Conservation (phyloP, 805 yeast species). For the Tetrapisispora pingtungensis region DNA sequence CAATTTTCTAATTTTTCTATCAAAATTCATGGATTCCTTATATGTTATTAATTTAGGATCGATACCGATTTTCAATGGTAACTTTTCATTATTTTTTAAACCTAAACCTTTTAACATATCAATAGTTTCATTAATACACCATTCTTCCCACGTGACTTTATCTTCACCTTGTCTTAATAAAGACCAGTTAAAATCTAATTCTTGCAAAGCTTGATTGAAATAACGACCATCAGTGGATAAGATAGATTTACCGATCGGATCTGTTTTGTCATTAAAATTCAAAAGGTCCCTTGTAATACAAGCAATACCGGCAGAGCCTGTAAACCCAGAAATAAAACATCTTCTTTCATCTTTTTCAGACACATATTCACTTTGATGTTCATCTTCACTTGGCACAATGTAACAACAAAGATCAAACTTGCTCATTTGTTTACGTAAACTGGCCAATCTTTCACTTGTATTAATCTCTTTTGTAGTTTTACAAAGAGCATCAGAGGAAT, state of each 20-base stretch:
- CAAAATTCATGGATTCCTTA: slow-evolving; percentile 26
- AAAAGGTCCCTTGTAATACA: slow-evolving; percentile 47
- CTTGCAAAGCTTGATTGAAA: slow-evolving; percentile 80
- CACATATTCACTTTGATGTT: slow-evolving; percentile 85
- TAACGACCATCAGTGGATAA: slow-evolving; percentile 92
- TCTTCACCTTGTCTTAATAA: slow-evolving; percentile 76
- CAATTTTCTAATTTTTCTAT: slow-evolving; percentile 21
- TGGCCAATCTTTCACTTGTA: slow-evolving; percentile 46
- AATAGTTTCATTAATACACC: slow-evolving; percentile 50
- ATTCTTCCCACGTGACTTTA: slow-evolving; percentile 69
- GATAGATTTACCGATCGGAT: slow-evolving; percentile 56
- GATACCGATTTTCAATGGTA: slow-evolving; percentile 49
- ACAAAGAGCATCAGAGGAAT: slow-evolving; percentile 33
- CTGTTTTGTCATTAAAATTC: slow-evolving; percentile 29
- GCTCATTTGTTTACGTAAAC: slow-evolving; percentile 55
- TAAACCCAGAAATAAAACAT: slow-evolving; percentile 72
- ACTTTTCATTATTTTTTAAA: slow-evolving; percentile 18
- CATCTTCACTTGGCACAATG: slow-evolving; percentile 77
- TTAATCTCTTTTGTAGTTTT: slow-evolving; percentile 36
- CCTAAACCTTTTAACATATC: slow-evolving; percentile 35
- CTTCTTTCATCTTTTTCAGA: slow-evolving; percentile 73
- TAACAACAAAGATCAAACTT: slow-evolving; percentile 58
- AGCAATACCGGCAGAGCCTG: slow-evolving; percentile 89
- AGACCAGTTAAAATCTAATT: slow-evolving; percentile 71
- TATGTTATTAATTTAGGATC: slow-evolving; percentile 69